Conservation (phyloP, 495 filamentous ascomycete genomes). For the Xylaria scruposa region DNA sequence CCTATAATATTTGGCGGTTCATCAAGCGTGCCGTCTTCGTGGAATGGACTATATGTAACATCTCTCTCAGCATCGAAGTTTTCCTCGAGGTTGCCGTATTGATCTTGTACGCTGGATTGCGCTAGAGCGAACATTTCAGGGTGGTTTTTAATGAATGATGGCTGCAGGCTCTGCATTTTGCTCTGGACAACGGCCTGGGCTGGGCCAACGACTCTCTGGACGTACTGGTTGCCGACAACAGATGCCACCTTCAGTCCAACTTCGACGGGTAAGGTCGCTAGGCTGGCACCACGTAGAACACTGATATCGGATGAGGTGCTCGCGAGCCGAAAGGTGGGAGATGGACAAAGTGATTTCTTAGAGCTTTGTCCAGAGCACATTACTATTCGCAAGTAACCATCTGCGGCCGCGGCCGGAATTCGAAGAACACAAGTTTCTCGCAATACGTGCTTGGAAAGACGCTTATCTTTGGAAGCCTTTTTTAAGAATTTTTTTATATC, state of each 20-base stretch:
- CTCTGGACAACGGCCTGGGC: slow-evolving; percentile 49
- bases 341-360: slow-evolving; percentile 60
- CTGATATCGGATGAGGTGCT: slow-evolving; percentile 65
- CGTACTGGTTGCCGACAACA: slow-evolving; percentile 57
- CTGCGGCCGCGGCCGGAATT: slow-evolving; percentile 65
- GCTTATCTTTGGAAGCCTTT: slow-evolving; percentile 49
- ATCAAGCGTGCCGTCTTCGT: slow-evolving; percentile 30
- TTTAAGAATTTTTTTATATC: slow-evolving; percentile 67
- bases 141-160: slow-evolving; percentile 50
- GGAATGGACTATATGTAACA: slow-evolving; percentile 31
- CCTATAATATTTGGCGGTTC: slow-evolving; percentile 34
- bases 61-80: slow-evolving; percentile 39
- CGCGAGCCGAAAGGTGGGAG: slow-evolving; percentile 69
- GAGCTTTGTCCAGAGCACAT: slow-evolving; percentile 57
- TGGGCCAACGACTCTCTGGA: slow-evolving; percentile 56
- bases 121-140: slow-evolving; percentile 53
- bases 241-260: slow-evolving; percentile 64
- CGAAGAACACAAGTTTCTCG: slow-evolving; percentile 68
- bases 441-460: slow-evolving; percentile 53
- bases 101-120: slow-evolving; percentile 44
- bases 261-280: slow-evolving; percentile 69
- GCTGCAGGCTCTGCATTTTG: slow-evolving; percentile 45
- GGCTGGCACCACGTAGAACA: slow-evolving; percentile 66
- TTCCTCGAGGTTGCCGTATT: slow-evolving; percentile 36
- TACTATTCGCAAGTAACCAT: slow-evolving; percentile 72